Percentiles rank a stretch among this genome's conserved stretches.
Conservation (phyloP, 2,329 filamentous ascomycete genomes). For the Pestalotiopsis sp. region DNA sequence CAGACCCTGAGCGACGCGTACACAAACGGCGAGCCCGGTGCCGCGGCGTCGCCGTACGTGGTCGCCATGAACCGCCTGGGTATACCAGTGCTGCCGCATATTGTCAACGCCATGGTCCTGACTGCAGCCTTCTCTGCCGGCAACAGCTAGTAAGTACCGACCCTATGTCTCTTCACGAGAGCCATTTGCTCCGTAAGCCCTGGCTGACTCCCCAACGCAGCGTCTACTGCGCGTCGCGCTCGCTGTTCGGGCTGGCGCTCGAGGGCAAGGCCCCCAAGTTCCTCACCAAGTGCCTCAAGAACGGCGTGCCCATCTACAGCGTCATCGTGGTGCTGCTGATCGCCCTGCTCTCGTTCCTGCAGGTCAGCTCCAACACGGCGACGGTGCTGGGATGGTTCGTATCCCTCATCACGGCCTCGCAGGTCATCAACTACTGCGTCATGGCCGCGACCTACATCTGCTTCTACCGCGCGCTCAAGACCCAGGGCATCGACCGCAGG, state of each 20-base stretch:
- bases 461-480: slow-evolving; percentile 70
- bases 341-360: slow-evolving; percentile 72
- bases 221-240: slow-evolving; percentile 70
- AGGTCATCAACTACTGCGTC: slow-evolving; percentile 73
- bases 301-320: slow-evolving; percentile 75
- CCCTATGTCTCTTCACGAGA: no score
- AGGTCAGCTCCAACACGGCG: slow-evolving; percentile 67
- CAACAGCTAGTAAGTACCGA: slow-evolving; percentile 54
- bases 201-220: neutral
- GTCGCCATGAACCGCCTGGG: slow-evolving; percentile 69
- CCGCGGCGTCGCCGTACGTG: slow-evolving; percentile 70
- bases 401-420: slow-evolving; percentile 70
- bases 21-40: slow-evolving; percentile 60
- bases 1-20: slow-evolving; percentile 64
- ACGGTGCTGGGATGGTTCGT: slow-evolving; percentile 76
- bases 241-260: slow-evolving; percentile 69
- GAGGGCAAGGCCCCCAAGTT: slow-evolving; percentile 68
- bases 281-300: slow-evolving; percentile 62
- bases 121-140: slow-evolving; percentile 70
- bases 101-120: slow-evolving; percentile 75
- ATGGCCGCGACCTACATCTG: slow-evolving; percentile 73
- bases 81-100: slow-evolving; percentile 67
- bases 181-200: neutral
- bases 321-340: slow-evolving; percentile 69
- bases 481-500: slow-evolving; percentile 69